phyloP scores from a whole-genome alignment of 2,329 filamentous ascomycete species.

The Colletotrichum tofieldiae region DNA sequence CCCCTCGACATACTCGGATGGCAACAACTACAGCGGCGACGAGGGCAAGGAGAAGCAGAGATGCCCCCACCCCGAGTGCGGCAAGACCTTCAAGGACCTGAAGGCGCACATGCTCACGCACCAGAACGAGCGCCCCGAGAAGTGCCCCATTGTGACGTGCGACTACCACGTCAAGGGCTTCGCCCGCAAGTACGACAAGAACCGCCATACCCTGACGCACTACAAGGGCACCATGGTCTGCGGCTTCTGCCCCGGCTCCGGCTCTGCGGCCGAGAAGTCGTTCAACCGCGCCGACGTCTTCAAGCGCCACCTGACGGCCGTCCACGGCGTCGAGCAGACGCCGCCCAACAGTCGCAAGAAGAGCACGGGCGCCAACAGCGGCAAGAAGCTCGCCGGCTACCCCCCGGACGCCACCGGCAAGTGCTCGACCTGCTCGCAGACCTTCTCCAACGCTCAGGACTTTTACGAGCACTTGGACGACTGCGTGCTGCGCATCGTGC shows the following conservation, averaged over 20 bases:
- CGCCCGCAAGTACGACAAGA: slow-evolving; percentile 96
- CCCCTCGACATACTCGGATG: slow-evolving; percentile 73
- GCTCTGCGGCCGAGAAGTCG: slow-evolving; percentile 91
- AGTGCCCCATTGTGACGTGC: slow-evolving; percentile 93
- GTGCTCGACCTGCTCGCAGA: slow-evolving; percentile 93
- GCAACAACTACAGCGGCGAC: slow-evolving; percentile 72
- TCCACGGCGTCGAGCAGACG: slow-evolving; percentile 93
- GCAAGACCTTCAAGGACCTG: slow-evolving; percentile 89
- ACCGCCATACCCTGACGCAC: slow-evolving; percentile 92
- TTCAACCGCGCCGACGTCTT: slow-evolving; percentile 97
- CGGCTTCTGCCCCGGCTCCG: slow-evolving; percentile 92
- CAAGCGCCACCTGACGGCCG: slow-evolving; percentile 91
- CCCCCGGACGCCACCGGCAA: slow-evolving; percentile 88
- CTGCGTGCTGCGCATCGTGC: slow-evolving; percentile 80
- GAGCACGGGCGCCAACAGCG: slow-evolving; percentile 58
- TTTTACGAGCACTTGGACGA: slow-evolving; percentile 97
- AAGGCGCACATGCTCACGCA: slow-evolving; percentile 97
- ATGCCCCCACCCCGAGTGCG: slow-evolving; percentile 88
- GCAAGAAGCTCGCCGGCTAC: slow-evolving; percentile 80
- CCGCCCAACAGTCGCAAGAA: slow-evolving; percentile 93
- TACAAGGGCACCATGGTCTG: slow-evolving; percentile 99
- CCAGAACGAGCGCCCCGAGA: slow-evolving; percentile 90
- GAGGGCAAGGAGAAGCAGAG: slow-evolving; percentile 79
- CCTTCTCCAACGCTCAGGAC: slow-evolving; percentile 93
- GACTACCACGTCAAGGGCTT: slow-evolving; percentile 95